Evolutionary conservation across 768 basidiomycete genomes (phyloP).

Genomic region (Tylopilus vinaceipallidus): DNA sequence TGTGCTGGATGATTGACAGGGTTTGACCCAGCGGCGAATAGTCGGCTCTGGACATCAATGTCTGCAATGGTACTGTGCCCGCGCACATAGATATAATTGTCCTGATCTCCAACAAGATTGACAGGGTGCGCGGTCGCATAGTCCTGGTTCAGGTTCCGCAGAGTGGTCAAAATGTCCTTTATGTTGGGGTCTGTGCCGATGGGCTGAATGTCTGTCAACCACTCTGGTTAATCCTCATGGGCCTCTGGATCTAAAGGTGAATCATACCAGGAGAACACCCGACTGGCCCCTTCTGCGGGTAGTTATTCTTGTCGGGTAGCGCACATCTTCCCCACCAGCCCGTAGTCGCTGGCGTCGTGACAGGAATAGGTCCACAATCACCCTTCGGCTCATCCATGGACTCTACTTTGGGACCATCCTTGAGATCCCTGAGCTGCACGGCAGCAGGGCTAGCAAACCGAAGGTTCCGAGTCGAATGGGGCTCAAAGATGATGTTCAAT

Average conservation of each 20-base stretch:
- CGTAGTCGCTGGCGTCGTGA: constrained; percentile 9
- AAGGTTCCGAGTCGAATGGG: constrained; percentile 8
- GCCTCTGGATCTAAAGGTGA: neutral
- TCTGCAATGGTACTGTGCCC: constrained; percentile 9
- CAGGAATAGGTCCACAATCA: constrained; percentile 2
- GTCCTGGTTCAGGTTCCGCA: neutral
- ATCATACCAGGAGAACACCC: constrained; percentile 2
- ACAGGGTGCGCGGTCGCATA: neutral
- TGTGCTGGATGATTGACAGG: neutral
- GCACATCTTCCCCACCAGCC: constrained; percentile 9
- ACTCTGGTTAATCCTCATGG: neutral
- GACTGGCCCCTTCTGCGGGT: neutral
- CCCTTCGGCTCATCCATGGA: neutral
- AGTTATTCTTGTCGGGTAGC: neutral
- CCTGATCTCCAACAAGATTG: neutral
- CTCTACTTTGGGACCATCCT: neutral
- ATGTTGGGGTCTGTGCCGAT: neutral
- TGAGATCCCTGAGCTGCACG: neutral
- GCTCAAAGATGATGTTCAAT: constrained; percentile 11
- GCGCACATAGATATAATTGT: constrained; percentile 10
- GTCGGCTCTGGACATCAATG: constrained; percentile 9
- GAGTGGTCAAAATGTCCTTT: neutral
- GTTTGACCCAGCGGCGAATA: neutral
- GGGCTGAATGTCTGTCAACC: constrained; percentile 5
- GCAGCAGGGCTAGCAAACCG: constrained; percentile 8